Evolutionary conservation across 1,139 yeast genomes (phyloP), one percentile per base, ranked within the genome.

Genomic region (Taphrina flavorubra): DNA sequence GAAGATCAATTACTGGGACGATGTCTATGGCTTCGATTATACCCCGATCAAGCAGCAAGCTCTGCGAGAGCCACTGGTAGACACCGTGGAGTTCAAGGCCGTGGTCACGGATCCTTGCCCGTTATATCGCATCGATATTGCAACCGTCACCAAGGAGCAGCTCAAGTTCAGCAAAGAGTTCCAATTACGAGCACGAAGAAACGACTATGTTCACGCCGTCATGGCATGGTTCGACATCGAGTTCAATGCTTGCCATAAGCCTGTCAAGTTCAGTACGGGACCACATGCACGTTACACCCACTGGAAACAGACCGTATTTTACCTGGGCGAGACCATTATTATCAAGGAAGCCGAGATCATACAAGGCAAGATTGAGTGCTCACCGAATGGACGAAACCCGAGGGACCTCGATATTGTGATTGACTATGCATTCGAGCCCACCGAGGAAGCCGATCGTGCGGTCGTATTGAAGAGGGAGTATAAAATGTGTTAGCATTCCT

Each of bases 291-390:
- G 77, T 68, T 79, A 80, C 76, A 81, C 84, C 11, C 84, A 81
- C 75, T 95, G 99, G 99, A 95, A 94, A 79, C 99, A 94, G 81
- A 90, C 97, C 20, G 96, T 94, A 1, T 92, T 95, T 80, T 95
- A 94, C 79, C 84, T 94, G 78, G 69, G 69, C 75, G 91, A 90
- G 75, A 96, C 90, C 44, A 80, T 92, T 73, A 89, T 88, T 76
- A 81, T 91, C 73, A 88, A 87, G 77, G 83, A 84, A 73, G 97
- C 94, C 70, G 99, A 94, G 75, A 77, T 78, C 49, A 82, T 95
- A 73, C 83, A 84, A 70, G 96, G 98, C 63, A 81, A 81, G 51
- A 81, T 94, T 71, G 85, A 89, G 7, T 87, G 91, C 72, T 83
- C 87, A 76, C 98, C 98, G 71, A 92, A 90, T 78, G 79, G 79